These are phyloP conservation scores for Penicillium sp. DNA, from an alignment of 2,329 filamentous ascomycete species.

Conservation along the genomic window DNA sequence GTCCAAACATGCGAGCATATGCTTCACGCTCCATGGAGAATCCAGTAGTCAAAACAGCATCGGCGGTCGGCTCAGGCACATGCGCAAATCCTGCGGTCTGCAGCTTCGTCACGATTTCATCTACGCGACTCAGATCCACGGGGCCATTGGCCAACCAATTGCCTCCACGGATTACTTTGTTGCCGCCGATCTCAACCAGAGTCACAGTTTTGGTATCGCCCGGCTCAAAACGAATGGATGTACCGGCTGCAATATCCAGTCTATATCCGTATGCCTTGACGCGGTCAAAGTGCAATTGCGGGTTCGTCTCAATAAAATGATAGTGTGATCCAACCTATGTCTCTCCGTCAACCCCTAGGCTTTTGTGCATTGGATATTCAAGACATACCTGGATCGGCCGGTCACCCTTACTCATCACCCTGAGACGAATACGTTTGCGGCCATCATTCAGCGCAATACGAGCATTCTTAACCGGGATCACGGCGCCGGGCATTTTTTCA, in stretches of 20 bases:
- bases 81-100: slow-evolving; percentile 74
- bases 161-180: slow-evolving; percentile 74
- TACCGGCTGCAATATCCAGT: slow-evolving; percentile 85
- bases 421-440: slow-evolving; percentile 65
- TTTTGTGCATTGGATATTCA: neutral
- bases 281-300: slow-evolving; percentile 82
- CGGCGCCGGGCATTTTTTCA: slow-evolving; percentile 69
- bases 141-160: slow-evolving; percentile 71
- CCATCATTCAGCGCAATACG: slow-evolving; percentile 67
- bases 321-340: slow-evolving; percentile 77
- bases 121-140: slow-evolving; percentile 59
- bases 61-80: slow-evolving; percentile 58
- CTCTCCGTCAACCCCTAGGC: neutral
- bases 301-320: slow-evolving; percentile 94
- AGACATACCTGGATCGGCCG: slow-evolving; percentile 71
- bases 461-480: slow-evolving; percentile 64
- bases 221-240: slow-evolving; percentile 88
- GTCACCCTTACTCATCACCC: slow-evolving; percentile 80
- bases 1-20: slow-evolving; percentile 87
- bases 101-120: slow-evolving; percentile 63
- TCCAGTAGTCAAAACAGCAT: slow-evolving; percentile 53
- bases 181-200: slow-evolving; percentile 80
- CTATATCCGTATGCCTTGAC: slow-evolving; percentile 74
- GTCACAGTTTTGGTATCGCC: slow-evolving; percentile 87
- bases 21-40: slow-evolving; percentile 70